Conservation (phyloP, 2,329 filamentous ascomycete genomes). For the Penicillium italicum region DNA sequence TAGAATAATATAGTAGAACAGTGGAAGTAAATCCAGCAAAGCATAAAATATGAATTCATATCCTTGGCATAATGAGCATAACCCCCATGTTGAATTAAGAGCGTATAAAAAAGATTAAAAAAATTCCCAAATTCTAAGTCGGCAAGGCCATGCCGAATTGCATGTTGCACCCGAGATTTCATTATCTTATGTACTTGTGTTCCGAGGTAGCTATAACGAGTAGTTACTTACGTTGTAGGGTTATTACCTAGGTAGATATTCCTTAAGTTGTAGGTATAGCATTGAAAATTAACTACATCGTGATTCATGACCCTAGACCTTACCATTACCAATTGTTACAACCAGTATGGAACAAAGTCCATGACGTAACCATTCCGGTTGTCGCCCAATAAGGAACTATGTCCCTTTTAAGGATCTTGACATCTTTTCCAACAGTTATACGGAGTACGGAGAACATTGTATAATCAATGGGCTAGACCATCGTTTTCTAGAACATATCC, state of each 20-base stretch:
- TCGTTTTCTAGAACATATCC: neutral
- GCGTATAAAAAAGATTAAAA: neutral
- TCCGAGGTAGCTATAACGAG: neutral
- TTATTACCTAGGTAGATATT: too few species aligned
- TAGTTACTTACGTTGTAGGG: too few species aligned
- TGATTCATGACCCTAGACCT: neutral
- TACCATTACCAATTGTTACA: too few species aligned
- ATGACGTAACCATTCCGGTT: too few species aligned
- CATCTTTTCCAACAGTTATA: too few species aligned
- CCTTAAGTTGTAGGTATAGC: too few species aligned
- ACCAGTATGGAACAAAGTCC: too few species aligned
- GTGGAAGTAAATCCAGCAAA: too few species aligned
- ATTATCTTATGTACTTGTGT: neutral
- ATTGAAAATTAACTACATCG: too few species aligned
- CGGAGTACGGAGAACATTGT: too few species aligned
- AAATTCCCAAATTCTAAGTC: neutral
- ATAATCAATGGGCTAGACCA: neutral
- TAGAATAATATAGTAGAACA: neutral
- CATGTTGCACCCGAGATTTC: neutral
- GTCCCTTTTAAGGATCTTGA: too few species aligned
- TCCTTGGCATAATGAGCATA: neutral
- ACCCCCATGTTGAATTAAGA: neutral
- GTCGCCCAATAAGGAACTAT: too few species aligned
- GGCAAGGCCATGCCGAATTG: neutral
- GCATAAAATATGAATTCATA: neutral